Conservation (phyloP, 2,329 filamentous ascomycete genomes). For the Fusarium armeniacum region DNA sequence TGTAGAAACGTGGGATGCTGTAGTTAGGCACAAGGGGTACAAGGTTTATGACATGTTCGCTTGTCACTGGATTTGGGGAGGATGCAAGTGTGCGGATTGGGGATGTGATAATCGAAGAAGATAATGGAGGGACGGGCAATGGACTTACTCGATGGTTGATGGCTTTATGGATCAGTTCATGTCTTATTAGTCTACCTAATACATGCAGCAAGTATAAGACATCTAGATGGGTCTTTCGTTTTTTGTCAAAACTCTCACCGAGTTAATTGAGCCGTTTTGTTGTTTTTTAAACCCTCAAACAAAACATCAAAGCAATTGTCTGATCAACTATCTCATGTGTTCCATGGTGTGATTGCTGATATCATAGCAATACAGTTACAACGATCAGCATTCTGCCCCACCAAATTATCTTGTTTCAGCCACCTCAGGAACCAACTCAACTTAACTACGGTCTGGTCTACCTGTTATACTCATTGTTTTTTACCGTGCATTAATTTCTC, state of each 20-base stretch:
- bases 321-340: conserved; percentile 12
- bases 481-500: conserved; percentile 12
- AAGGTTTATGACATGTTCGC: conserved; percentile 51
- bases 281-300: neutral
- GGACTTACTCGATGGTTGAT: neutral
- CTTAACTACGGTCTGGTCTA: neutral
- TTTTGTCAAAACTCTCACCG: neutral
- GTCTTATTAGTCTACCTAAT: neutral
- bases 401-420: conserved; percentile 24
- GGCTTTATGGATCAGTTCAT: neutral
- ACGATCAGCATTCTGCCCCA: conserved; percentile 24
- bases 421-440: conserved; percentile 33
- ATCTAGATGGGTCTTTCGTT: neutral
- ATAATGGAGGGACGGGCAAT: conserved; percentile 23
- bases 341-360: conserved; percentile 33
- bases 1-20: conserved; percentile 33
- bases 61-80: conserved; percentile 47
- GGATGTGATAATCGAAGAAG: conserved; percentile 32
- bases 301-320: neutral
- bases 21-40: conserved; percentile 32
- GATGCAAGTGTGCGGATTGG: conserved; percentile 39
- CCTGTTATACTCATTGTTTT: neutral
- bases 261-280: no score
- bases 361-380: conserved; percentile 24
- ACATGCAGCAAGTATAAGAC: neutral